These are phyloP conservation scores for Furcasterigmium furcatum DNA, from an alignment of 2,329 filamentous ascomycete species.

Conservation along the genomic window DNA sequence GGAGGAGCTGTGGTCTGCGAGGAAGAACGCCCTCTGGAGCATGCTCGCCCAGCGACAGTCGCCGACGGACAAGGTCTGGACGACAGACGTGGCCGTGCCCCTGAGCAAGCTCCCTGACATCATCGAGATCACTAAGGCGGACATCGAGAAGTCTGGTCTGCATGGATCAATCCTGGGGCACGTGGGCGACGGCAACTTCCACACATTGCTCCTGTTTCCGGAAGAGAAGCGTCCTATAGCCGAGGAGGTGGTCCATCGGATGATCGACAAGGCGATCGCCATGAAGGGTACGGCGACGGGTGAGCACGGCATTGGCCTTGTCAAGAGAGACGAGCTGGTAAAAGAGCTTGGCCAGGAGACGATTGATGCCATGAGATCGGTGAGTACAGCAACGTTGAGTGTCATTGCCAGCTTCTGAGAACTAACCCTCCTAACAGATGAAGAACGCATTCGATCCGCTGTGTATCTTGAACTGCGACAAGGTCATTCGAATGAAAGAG, in stretches of 20 bases:
- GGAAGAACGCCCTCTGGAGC: slow-evolving; percentile 63
- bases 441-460: slow-evolving; percentile 79
- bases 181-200: slow-evolving; percentile 68
- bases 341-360: slow-evolving; percentile 52
- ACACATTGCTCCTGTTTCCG: slow-evolving; percentile 39
- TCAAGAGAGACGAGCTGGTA: slow-evolving; percentile 52
- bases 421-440: slow-evolving; percentile 43
- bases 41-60: slow-evolving; percentile 52
- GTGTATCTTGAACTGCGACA: slow-evolving; percentile 66
- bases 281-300: slow-evolving; percentile 67
- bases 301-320: slow-evolving; percentile 62
- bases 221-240: slow-evolving; percentile 33
- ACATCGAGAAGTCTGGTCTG: slow-evolving; percentile 53
- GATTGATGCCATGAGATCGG: slow-evolving; percentile 56
- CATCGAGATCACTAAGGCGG: slow-evolving; percentile 57
- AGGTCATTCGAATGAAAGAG: slow-evolving; percentile 60
- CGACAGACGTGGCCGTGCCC: slow-evolving; percentile 67
- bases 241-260: slow-evolving; percentile 55
- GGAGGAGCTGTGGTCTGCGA: slow-evolving; percentile 58
- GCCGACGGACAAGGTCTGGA: slow-evolving; percentile 54
- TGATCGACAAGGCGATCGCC: slow-evolving; percentile 64
- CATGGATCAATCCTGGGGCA: slow-evolving; percentile 61
- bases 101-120: slow-evolving; percentile 56
- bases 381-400: no score
- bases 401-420: background rate